Conservation (phyloP, 805 yeast genomes). For the Kluyveromyces wickerhamii region DNA sequence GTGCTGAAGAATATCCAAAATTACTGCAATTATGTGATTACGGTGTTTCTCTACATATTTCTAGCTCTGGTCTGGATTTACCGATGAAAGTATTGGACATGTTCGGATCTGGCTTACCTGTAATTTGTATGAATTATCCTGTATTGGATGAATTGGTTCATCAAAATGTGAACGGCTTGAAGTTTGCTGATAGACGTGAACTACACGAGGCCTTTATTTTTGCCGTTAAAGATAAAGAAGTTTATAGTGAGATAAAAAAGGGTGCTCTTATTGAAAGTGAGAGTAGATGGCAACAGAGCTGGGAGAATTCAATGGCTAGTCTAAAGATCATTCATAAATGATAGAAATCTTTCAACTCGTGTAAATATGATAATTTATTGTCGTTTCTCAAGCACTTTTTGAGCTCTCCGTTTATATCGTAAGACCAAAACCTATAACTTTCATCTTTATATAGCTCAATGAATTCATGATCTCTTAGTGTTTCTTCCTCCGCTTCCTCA, state of each 20-base stretch:
- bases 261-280: slow-evolving; percentile 74
- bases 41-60: slow-evolving; percentile 83
- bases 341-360: slow-evolving; percentile 10
- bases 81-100: slow-evolving; percentile 97
- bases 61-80: slow-evolving; percentile 87
- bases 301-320: slow-evolving; percentile 40
- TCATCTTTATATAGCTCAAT: slow-evolving; percentile 38
- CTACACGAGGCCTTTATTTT: slow-evolving; percentile 37
- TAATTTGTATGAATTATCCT: slow-evolving; percentile 64
- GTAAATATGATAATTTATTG: slow-evolving; percentile 14
- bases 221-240: slow-evolving; percentile 28
- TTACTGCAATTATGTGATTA: slow-evolving; percentile 71
- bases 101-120: slow-evolving; percentile 95
- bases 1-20: slow-evolving; percentile 69
- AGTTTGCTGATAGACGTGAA: slow-evolving; percentile 38
- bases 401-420: slow-evolving; percentile 28
- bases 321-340: slow-evolving; percentile 14
- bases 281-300: slow-evolving; percentile 66
- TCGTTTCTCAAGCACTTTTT: slow-evolving; percentile 28
- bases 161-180: slow-evolving; percentile 61
- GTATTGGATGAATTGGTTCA: slow-evolving; percentile 74
- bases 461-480: slow-evolving; percentile 45
- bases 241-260: slow-evolving; percentile 37
- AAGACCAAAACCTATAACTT: slow-evolving; percentile 44
- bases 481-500: slow-evolving; percentile 31